Base-by-base conservation (phyloP, 1,139 yeast species). In the Pneumocystis carinii region DNA sequence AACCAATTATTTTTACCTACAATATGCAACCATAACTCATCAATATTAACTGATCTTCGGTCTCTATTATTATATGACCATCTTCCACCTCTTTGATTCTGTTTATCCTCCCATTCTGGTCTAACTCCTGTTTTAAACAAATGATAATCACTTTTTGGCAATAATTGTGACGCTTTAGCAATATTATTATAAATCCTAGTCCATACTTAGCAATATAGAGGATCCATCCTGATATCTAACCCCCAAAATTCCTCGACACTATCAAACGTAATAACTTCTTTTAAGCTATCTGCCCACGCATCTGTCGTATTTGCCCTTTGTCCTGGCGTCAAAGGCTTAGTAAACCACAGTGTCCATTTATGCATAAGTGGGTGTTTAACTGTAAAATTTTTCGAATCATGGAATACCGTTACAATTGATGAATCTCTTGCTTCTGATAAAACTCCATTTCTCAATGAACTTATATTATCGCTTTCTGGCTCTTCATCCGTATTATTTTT, bases 231-330 rank as follows among this genome's bases (percentile, higher is more conserved):
- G 19, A 3, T 6, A 17, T n/a, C 35, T 19, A 17, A 64, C 61
- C 98, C 99, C 99, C 99, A 92, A 78, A 92, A 92, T 76, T 92
- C 97, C 78, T 92, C 99, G 61, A 92, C 97, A 37, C 96, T 85
- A 62, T 85, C 81, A 71, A 92, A 89, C 41, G 95, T 84, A 70
- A 90, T 94, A 63, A 92, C 95, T 66, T 96, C 95, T 78, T 90
- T 90, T 73, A 92, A 81, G 70, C 90, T 81, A 73, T 90, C 96
- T 67, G 88, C 84, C 98, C 98, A 92, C 8, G 63, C 66, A 17
- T 62, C 65, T 72, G 90, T 85, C 2, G 42, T 39, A 27, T 24
- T 39, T 76, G 89, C 97, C 69, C 79, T 79, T 61, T 72, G 72
- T n/a, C 71, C 68, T 70, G 79, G 86, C 66, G 86, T 84, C 69